These are phyloP conservation scores for Isoetes taiwanensis DNA, from an alignment of 75 land plant genomes.

Conservation along the genomic window DNA sequence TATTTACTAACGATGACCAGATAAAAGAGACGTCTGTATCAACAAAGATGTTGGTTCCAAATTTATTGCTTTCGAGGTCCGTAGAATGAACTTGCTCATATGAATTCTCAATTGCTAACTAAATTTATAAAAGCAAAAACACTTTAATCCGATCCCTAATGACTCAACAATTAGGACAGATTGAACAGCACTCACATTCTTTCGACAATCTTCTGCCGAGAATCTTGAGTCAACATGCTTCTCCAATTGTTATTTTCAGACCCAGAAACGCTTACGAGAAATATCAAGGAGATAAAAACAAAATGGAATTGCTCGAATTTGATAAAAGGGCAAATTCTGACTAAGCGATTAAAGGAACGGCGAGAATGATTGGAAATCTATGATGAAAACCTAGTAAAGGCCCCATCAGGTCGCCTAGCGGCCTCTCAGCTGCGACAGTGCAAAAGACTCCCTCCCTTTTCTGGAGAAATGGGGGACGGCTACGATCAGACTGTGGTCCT, in stretches of 20 bases:
- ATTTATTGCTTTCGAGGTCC: neutral
- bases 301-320: too few species aligned
- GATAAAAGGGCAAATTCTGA: too few species aligned
- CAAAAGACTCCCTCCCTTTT: too few species aligned
- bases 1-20: neutral
- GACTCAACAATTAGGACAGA: neutral
- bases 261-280: too few species aligned
- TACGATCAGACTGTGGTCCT: too few species aligned
- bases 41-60: neutral
- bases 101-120: neutral
- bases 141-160: neutral
- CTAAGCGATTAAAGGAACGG: too few species aligned
- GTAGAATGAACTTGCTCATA: neutral
- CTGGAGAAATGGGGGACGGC: too few species aligned
- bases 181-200: constrained; percentile 28
- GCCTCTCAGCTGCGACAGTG: too few species aligned
- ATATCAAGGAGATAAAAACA: too few species aligned
- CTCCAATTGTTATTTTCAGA: constrained; percentile 65
- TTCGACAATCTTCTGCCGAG: constrained; percentile 44
- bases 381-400: too few species aligned
- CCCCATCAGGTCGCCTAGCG: too few species aligned
- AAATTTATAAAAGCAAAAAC: neutral
- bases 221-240: constrained; percentile 27
- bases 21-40: neutral
- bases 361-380: too few species aligned